Base-by-base conservation (phyloP, 805 yeast genomes). In the Cyberlindnera veronae region DNA sequence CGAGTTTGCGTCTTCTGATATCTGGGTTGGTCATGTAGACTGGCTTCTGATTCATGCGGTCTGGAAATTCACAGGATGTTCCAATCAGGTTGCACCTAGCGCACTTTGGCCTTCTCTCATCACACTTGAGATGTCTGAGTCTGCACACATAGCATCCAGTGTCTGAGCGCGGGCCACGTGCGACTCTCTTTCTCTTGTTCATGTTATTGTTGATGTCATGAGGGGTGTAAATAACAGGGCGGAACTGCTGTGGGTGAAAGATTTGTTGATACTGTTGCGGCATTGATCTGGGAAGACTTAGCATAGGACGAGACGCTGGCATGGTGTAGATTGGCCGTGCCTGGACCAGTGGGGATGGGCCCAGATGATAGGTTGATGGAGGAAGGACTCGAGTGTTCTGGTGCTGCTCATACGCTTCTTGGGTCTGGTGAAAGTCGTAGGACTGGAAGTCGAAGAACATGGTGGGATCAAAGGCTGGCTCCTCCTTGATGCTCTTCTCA, bases 121-220 rank as follows among this genome's bases (percentile, higher is more conserved):
- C 84, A 59, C 85, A 79, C 54, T 77, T 78, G 60, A 77, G 71
- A 53, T 78, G 79, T 40, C 84, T 68, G 44, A 74, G 72, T 32
- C 84, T 69, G 53, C 84, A 79, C 4, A 76, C 71, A 54, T 72
- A 67, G 53, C 80, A 75, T 4, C 77, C 77, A 2, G 28, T 22
- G n/a, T 18, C 29, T 8, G 45, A 28, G 6, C 45, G 40, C 6
- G 41, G 34, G 2, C 28, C 35, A 3, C 14, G 18, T 5, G 34
- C n/a, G 3, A 36, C 20, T 13, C 45, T 28, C 29, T 29, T 41
- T 13, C 29, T 23, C 23, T 22, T 32, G 21, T 31, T 13, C 13
- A 20, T 5, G 32, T 28, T 14, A 19, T 4, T 15, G 10, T n/a
- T 5, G 14, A 27, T 14, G 14, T 28, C 32, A 20, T 8, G 24